Evolutionary conservation across 306 rosid species (phyloP).

Genomic region (Vigna hirtella): DNA sequence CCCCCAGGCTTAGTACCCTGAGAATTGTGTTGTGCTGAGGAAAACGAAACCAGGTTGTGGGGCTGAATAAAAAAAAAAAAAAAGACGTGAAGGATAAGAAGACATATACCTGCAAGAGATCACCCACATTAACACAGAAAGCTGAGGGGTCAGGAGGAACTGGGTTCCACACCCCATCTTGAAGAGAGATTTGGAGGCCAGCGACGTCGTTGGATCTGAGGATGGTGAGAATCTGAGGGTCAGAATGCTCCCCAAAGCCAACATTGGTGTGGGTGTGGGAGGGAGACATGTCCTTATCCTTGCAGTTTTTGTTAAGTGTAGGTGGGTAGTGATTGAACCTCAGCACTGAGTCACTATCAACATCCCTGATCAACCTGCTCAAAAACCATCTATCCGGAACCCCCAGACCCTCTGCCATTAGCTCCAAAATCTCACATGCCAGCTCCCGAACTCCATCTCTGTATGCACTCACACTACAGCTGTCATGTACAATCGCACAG

Average conservation of each 20-base stretch:
- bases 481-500: constrained; percentile 50
- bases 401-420: constrained; percentile 75
- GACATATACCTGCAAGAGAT: constrained; percentile 65
- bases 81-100: background rate
- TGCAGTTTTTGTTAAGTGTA: constrained; percentile 25
- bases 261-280: constrained; percentile 35
- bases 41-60: constrained; percentile 39
- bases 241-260: constrained; percentile 88
- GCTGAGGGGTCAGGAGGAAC: constrained; percentile 72
- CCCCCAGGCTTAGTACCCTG: background rate
- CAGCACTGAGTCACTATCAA: constrained; percentile 68
- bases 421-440: constrained; percentile 78
- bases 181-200: constrained; percentile 79
- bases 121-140: constrained; percentile 84
- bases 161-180: constrained; percentile 74
- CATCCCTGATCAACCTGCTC: constrained; percentile 60
- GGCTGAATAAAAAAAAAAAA: background rate
- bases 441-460: constrained; percentile 54
- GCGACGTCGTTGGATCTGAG: constrained; percentile 77
- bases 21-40: background rate
- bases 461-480: constrained; percentile 59
- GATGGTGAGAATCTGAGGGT: constrained; percentile 87
- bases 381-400: constrained; percentile 59
- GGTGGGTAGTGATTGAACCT: constrained; percentile 88
- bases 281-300: constrained; percentile 42